Base-by-base conservation (phyloP, 2,329 filamentous ascomycete species). In the Dothidotthia symphoricarpi region DNA sequence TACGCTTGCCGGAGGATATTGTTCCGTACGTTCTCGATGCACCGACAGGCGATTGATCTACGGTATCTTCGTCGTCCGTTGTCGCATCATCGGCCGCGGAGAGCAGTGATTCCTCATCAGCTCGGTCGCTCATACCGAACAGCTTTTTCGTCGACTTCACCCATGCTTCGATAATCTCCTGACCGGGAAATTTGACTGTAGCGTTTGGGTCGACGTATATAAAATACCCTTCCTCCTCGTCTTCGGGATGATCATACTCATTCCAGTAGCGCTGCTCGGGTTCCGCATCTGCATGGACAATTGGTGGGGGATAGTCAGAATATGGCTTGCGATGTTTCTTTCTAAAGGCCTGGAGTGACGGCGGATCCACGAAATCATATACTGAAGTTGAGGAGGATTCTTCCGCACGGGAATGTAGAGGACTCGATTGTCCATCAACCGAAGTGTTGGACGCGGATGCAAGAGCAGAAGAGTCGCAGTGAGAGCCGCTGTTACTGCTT, bases 201-300 rank as follows among this genome's bases (percentile, higher is more conserved):
- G 78, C 78, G 50, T 87, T 76, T 0, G 86, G 86, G 57, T 90
- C 77, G 42, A 91, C 72, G 55, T 87, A 88, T 50, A 93, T 82
- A 63, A 88, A 93, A 19, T 76, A 77, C 24, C 78, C 76, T 14
- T 81, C 75, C 11, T 75, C 69, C 3, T 76, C 80, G 9, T 68
- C 69, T 60, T 87, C 88, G 7, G 85, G 86, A 59, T 90, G 71
- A 51, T 94, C 88, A 63, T 91, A 93, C 63, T 94, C 88, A 64
- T 87, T 91, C 87, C 88, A 94, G 60, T 91, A 93, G 34, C 63
- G 43, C 24, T 43, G 43, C 24, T 51, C 47, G 1, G 48, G 44
- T 24, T 55, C 54, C 9, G 39, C 27, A 12, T 61, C 49, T 14
- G 47, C 40, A 29, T 50, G 42, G 7, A 42, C 28, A 9, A 55